Conservation (phyloP, 148 eudicot species). For the Vaccinium myrtillus region DNA sequence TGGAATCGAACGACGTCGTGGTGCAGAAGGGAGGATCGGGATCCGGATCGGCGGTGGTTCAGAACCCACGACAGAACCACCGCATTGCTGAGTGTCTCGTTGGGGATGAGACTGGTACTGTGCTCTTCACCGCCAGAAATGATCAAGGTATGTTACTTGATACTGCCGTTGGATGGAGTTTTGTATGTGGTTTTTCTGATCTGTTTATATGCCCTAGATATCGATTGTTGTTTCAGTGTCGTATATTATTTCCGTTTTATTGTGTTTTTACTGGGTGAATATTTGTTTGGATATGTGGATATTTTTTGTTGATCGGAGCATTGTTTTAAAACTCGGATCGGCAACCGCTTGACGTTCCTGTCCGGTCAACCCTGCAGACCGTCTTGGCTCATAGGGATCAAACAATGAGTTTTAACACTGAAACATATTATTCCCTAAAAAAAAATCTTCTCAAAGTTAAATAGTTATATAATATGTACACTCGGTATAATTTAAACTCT, state of each 20-base stretch:
- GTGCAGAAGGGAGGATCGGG: slow-evolving; percentile 28
- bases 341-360: too few relatives aligned
- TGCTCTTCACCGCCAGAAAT: slow-evolving; percentile 56
- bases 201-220: not conserved
- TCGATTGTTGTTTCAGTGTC: not conserved
- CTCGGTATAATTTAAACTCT: too few relatives aligned
- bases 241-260: not conserved
- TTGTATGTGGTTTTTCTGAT: not conserved
- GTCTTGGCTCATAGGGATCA: too few relatives aligned
- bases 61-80: slow-evolving; percentile 29
- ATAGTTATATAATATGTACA: too few relatives aligned
- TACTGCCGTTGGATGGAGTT: too few relatives aligned
- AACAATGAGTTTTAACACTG: too few relatives aligned
- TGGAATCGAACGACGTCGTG: slow-evolving; percentile 36
- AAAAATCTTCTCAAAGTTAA: too few relatives aligned
- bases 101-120: slow-evolving; percentile 45
- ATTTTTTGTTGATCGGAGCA: too few relatives aligned
- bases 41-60: slow-evolving; percentile 15
- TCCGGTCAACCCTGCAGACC: too few relatives aligned
- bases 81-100: slow-evolving; percentile 50
- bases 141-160: slow-evolving; percentile 39
- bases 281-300: not conserved
- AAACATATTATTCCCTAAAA: too few relatives aligned
- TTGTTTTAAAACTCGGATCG: too few relatives aligned
- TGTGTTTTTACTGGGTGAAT: not conserved